Percentiles rank a stretch among this genome's conserved stretches.
These are phyloP conservation scores for Penicillium sp. DNA, from an alignment of 2,329 filamentous ascomycete genomes.

Conservation along the genomic window DNA sequence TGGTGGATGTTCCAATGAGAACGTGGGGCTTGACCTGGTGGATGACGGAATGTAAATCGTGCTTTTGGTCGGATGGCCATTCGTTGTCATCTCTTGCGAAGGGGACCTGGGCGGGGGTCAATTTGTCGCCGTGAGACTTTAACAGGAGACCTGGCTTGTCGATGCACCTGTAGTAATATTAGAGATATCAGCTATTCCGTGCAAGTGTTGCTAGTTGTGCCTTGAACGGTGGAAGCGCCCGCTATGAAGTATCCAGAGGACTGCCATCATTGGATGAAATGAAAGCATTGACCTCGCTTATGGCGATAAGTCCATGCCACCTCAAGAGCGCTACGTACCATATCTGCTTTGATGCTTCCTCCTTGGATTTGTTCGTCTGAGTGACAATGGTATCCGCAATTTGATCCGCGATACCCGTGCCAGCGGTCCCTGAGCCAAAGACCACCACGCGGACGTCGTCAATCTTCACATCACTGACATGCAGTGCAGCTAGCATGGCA, in stretches of 20 bases:
- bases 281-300: not conserved
- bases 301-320: not conserved
- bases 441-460: constrained; percentile 71
- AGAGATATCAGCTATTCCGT: not conserved
- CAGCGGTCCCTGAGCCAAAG: constrained; percentile 81
- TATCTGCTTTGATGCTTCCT: constrained; percentile 79
- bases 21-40: constrained; percentile 75
- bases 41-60: constrained; percentile 68
- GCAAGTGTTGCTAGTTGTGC: no score
- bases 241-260: not conserved
- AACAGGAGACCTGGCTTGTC: constrained; percentile 80
- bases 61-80: constrained; percentile 62
- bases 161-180: constrained; percentile 60
- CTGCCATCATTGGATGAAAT: not conserved
- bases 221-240: not conserved
- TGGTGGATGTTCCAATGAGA: constrained; percentile 81
- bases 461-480: constrained; percentile 68
- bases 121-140: constrained; percentile 60
- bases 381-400: constrained; percentile 76
- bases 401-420: constrained; percentile 84
- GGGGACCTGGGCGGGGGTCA: constrained; percentile 68
- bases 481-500: constrained; percentile 74
- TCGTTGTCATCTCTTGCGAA: constrained; percentile 68
- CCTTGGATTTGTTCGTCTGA: constrained; percentile 66
- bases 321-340: constrained; percentile 58